Conservation (phyloP, 495 filamentous ascomycete genomes). For the Jackrogersella multiformis region DNA sequence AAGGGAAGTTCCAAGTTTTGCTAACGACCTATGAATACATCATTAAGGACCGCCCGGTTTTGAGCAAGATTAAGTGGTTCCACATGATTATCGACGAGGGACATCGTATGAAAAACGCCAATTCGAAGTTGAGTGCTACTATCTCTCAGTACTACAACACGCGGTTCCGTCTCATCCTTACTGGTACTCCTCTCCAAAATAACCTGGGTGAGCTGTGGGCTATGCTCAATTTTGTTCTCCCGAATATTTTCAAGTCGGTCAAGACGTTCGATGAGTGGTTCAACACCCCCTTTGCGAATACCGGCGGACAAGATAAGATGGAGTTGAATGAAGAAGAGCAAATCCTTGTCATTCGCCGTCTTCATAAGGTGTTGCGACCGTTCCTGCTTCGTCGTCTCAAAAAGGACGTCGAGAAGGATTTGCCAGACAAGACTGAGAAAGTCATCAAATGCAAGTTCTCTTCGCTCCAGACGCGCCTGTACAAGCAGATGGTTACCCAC, state of each 20-base stretch:
- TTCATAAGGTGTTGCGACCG: constrained; percentile 96
- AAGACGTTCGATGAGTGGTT: constrained; percentile 99
- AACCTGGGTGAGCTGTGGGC: constrained; percentile 97
- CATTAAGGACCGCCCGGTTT: constrained; percentile 94
- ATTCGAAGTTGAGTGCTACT: constrained; percentile 94
- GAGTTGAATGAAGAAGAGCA: constrained; percentile 99
- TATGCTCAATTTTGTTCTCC: constrained; percentile 96
- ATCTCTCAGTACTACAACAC: constrained; percentile 94
- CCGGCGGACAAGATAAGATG: constrained; percentile 97
- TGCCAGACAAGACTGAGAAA: constrained; percentile 98
- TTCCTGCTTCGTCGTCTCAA: constrained; percentile 98
- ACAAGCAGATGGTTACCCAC: constrained; percentile 94
- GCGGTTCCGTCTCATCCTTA: constrained; percentile 94
- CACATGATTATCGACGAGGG: constrained; percentile 99
- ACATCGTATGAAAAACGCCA: constrained; percentile 99
- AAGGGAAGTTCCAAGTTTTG: constrained; percentile 93
- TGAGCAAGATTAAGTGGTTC: constrained; percentile 98
- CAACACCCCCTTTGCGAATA: constrained; percentile 99
- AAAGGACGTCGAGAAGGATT: constrained; percentile 98
- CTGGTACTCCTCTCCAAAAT: constrained; percentile 96
- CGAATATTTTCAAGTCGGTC: constrained; percentile 98
- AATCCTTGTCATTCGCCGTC: constrained; percentile 94
- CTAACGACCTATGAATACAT: constrained; percentile 99
- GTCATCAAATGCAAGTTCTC: constrained; percentile 99
- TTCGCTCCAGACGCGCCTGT: constrained; percentile 88